These are phyloP conservation scores for Metarhizium album DNA, from an alignment of 2,329 filamentous ascomycete genomes.

Conservation along the genomic window DNA sequence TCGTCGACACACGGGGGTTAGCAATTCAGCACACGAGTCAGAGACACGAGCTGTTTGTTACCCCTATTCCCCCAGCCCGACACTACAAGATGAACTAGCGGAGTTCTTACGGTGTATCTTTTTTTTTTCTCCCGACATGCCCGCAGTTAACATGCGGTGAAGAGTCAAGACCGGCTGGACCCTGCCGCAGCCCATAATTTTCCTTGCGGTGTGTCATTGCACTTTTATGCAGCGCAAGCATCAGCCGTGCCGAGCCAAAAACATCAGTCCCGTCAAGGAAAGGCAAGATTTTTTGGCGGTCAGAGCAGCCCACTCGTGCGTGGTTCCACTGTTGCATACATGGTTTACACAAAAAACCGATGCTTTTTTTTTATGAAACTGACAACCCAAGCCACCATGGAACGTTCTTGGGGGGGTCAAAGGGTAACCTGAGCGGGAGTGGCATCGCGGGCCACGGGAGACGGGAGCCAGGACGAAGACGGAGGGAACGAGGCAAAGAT, in stretches of 20 bases:
- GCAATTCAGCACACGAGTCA: too few relatives aligned
- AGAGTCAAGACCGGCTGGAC: constrained; percentile 1
- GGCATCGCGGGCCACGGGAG: constrained; percentile 1
- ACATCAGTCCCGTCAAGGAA: constrained; percentile 3
- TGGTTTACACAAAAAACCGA: background rate
- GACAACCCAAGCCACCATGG: background rate
- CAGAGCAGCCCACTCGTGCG: background rate
- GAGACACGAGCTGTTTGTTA: too few relatives aligned
- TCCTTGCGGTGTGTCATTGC: constrained; percentile 2
- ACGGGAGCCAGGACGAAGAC: background rate
- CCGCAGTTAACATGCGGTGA: too few relatives aligned
- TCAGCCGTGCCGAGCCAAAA: background rate
- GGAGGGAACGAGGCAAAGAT: background rate
- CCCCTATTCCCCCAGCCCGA: too few relatives aligned
- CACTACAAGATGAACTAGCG: too few relatives aligned
- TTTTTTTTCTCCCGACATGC: too few relatives aligned
- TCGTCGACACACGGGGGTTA: too few relatives aligned
- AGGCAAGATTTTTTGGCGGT: constrained; percentile 1
- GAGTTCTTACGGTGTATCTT: too few relatives aligned
- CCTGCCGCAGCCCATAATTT: constrained; percentile 4
- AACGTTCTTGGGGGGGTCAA: background rate
- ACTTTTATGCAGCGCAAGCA: constrained; percentile 1
- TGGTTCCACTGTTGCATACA: constrained; percentile 1
- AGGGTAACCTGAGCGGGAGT: background rate
- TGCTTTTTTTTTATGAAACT: background rate